Base-by-base conservation (phyloP, 371 early-diverging fungal genomes). In the Furculomyces boomerangus region DNA sequence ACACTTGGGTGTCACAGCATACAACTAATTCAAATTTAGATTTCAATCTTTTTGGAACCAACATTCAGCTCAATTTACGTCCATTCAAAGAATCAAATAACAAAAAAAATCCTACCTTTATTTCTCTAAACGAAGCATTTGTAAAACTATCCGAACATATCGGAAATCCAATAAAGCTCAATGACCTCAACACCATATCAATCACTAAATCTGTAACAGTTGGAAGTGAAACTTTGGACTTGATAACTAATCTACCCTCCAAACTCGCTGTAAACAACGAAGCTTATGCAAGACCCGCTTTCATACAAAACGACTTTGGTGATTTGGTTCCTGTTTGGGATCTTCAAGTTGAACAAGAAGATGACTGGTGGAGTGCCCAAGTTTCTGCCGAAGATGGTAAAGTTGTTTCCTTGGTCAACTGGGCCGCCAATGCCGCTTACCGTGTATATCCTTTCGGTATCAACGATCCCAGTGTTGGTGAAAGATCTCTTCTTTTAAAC, bases 291-390 rank as follows among this genome's bases (percentile, higher is more conserved):
- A 54, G 59, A 57, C 58, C 63, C 2, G 65, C 60, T 32, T 52
- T 59, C 24, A 41, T 65, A 41, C 60, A 56, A 53, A 79, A 78
- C 56, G 68, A 50, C 28, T 20, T 20, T 5, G 80, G 78, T 14
- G 59, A 64, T 3, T 62, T 77, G 32, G 64, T 65, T 29, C 75
- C 80, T 18, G 86, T 88, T 31, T 94, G 90, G 83, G 91, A 89
- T 60, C 59, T 93, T 53, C 77, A 87, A 56, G 68, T 89, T n/a
- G 89, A 93, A 63, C 72, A 91, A 70, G 71, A 79, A 50, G 83
- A 88, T 61, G 78, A 89, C 68, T 93, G 90, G 90, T 87, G 81
- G 71, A 78, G 86, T 58, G 86, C 80, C 14, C 87, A 88, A 49
- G 75, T 95, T 37, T 74, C 84, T 57, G 81, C 90, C 14, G 69